Evolutionary conservation across 2,329 filamentous ascomycete genomes (phyloP).

Genomic region (Parasarocladium wereldwijsianum): DNA sequence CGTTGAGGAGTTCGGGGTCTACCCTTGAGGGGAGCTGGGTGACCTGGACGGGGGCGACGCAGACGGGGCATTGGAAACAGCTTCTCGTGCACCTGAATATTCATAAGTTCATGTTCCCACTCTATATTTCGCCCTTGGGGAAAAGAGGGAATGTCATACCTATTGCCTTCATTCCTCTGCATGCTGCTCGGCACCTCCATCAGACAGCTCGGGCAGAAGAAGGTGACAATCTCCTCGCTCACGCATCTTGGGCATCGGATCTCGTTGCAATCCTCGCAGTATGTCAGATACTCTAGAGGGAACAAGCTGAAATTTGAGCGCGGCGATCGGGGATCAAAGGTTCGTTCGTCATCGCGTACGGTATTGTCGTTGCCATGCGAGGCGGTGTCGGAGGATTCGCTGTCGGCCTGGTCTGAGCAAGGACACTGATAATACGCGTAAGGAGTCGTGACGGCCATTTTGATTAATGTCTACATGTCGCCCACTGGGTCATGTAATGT

Average conservation of each 20-base stretch:
- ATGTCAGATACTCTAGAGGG: slow-evolving; percentile 83
- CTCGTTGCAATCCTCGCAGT: slow-evolving; percentile 94
- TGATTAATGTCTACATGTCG: no score
- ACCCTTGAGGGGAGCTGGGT: slow-evolving; percentile 49
- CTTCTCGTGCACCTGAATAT: slow-evolving; percentile 89
- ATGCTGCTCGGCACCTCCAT: slow-evolving; percentile 94
- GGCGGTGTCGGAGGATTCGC: slow-evolving; percentile 17
- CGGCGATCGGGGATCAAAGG: slow-evolving; percentile 74
- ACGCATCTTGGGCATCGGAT: slow-evolving; percentile 89
- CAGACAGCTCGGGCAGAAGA: slow-evolving; percentile 87
- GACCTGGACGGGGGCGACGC: slow-evolving; percentile 65
- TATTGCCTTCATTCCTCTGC: slow-evolving; percentile 82
- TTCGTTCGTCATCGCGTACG: slow-evolving; percentile 56
- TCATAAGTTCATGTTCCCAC: no score
- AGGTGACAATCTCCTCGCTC: slow-evolving; percentile 84
- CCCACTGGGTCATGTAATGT: no score
- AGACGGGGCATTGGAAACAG: slow-evolving; percentile 90
- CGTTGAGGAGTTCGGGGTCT: slow-evolving; percentile 26
- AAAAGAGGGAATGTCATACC: slow-evolving; percentile 31
- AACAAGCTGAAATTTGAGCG: slow-evolving; percentile 86
- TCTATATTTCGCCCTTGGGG: no score
- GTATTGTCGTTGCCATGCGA: slow-evolving; percentile 16
- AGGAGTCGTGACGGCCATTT: slow-evolving; percentile 37
- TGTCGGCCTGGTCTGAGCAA: slow-evolving; percentile 34
- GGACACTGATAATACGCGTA: slow-evolving; percentile 56